These are phyloP conservation scores for Calonectria crousiana DNA, from an alignment of 2,329 filamentous ascomycete species.

Conservation along the genomic window DNA sequence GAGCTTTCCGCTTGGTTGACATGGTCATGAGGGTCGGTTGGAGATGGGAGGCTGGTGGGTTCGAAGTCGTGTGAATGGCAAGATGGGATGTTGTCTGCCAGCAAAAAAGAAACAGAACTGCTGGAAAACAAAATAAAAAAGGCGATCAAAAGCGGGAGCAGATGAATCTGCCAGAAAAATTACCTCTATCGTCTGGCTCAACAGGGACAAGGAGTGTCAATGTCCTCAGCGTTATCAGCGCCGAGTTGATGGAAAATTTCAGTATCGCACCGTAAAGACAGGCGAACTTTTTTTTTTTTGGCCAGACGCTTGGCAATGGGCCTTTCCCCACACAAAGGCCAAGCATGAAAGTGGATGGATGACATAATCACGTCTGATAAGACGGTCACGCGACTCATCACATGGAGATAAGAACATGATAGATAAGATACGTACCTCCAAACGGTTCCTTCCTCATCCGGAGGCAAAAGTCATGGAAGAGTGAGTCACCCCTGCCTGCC, in stretches of 20 bases:
- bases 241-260: conserved; percentile 50
- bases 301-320: conserved; percentile 22
- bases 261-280: conserved; percentile 42
- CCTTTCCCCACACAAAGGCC: conserved; percentile 34
- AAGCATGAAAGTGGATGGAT: conserved; percentile 22
- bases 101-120: neutral
- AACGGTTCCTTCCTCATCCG: neutral
- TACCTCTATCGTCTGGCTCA: neutral
- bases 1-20: conserved; percentile 72
- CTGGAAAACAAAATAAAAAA: neutral
- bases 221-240: conserved; percentile 38
- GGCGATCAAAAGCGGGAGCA: neutral
- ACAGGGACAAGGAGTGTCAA: conserved; percentile 9
- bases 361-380: conserved; percentile 39
- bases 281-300: conserved; percentile 52
- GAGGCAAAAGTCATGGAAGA: neutral
- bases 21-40: conserved; percentile 52
- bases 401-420: conserved; percentile 28
- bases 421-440: neutral
- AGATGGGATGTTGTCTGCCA: neutral
- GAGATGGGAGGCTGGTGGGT: conserved; percentile 19
- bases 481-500: conserved; percentile 28
- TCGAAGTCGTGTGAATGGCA: conserved; percentile 33
- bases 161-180: neutral
- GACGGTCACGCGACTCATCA: conserved; percentile 29